Conservation (phyloP, 1,284 basidiomycete genomes). For the Chalciporus piperatoides region DNA sequence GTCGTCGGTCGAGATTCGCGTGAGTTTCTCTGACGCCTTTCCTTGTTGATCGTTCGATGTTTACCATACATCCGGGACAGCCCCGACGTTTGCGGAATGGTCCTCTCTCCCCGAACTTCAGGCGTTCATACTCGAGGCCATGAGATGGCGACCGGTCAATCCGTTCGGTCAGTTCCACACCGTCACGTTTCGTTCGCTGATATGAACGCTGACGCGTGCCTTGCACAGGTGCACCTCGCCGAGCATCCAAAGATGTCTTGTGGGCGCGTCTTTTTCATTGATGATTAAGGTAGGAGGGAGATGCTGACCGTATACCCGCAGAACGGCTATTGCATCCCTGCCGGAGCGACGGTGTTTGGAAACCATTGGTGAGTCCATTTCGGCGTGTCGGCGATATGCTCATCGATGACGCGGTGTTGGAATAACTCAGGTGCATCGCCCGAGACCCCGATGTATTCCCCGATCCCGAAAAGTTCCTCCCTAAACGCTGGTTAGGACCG, state of each 20-base stretch:
- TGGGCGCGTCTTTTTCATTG: slow-evolving; percentile 15
- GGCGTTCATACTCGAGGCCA: slow-evolving; percentile 26
- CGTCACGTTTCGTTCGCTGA: not conserved
- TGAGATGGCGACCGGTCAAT: slow-evolving; percentile 31
- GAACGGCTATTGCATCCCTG: slow-evolving; percentile 56
- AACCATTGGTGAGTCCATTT: slow-evolving; percentile 48
- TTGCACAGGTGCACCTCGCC: slow-evolving; percentile 19
- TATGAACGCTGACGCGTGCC: not conserved
- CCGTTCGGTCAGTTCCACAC: slow-evolving; percentile 19
- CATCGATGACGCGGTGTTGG: too few species aligned
- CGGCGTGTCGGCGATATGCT: too few species aligned
- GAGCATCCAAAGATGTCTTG: slow-evolving; percentile 20
- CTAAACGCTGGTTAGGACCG: slow-evolving; percentile 52
- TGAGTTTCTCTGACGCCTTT: slow-evolving; percentile 18
- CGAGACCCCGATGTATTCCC: slow-evolving; percentile 56
- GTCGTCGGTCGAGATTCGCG: slow-evolving; percentile 52
- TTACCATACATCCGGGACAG: slow-evolving; percentile 7
- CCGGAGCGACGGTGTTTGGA: slow-evolving; percentile 53
- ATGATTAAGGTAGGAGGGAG: not conserved
- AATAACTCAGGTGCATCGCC: slow-evolving; percentile 41
- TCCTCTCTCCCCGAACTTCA: slow-evolving; percentile 21
- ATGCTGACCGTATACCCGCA: slow-evolving; percentile 18
- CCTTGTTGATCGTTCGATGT: not conserved
- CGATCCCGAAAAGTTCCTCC: slow-evolving; percentile 56
- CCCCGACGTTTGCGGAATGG: slow-evolving; percentile 27